Base-by-base conservation (phyloP, 1,284 basidiomycete species). In the Mycena citricolor region DNA sequence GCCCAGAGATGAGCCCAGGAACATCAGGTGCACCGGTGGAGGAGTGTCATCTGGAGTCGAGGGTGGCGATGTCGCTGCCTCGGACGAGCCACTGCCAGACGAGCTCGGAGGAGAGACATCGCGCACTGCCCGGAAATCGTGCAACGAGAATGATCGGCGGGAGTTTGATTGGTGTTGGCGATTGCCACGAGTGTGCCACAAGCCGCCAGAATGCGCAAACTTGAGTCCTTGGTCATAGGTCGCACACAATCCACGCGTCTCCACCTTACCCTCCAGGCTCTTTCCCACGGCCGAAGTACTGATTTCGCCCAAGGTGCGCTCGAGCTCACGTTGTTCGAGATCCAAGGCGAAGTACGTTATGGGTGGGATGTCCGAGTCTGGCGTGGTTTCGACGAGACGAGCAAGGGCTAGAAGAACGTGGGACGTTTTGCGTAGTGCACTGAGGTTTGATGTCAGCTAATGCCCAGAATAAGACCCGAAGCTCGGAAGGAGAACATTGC, bases 341-440 rank as follows among this genome's bases (percentile, higher is more conserved):
- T 98, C 95, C 41, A 99, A 84, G 11, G 94, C 93, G 69, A 90
- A 94, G 67, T 97, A 98, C 1, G 83, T 88, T 58, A 90, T 81
- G 1, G 81, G 69, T 3, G 55, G 50, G 13, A 60, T 56, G 16
- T 68, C 61, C n/a, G n/a, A n/a, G n/a, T n/a, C n/a, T n/a, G n/a
- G n/a, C n/a, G n/a, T n/a, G 8, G 42, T 40, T 25, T 46, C 30
- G 7, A 77, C 72, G 13, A 74, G 61, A 52, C 68, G 65, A 32
- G 90, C 79, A 28, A 97, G 73, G 1, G 89, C 88, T 14, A 73
- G 73, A 23, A 99, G 74, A 42, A 99, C 76, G 61, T 90, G 84
- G 4, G 90, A 91, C 1, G 94, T 97, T 74, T 97, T 95, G 60
- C 90, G 79, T 29, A 97, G 70, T 11, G 92, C 79, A 21, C 92